Evolutionary conservation across 1,284 basidiomycete genomes (phyloP), one percentile per base, ranked within the genome.

Genomic region (Puccinia brachypodii): DNA sequence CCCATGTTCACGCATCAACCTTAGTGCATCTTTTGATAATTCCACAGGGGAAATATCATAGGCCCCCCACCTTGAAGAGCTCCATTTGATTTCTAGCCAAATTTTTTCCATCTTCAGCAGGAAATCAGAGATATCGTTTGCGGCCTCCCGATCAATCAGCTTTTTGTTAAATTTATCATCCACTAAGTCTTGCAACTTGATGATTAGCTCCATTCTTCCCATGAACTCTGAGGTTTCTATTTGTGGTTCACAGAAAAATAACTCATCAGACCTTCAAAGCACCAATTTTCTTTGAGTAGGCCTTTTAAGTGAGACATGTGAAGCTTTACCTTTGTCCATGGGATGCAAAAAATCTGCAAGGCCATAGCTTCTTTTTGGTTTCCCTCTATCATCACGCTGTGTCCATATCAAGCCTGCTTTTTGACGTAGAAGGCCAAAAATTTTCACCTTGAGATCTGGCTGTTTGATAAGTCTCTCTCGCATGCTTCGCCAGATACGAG

Each of bases 11-110:
- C 40, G 60, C 33, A 76, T 66, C 40, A 76, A 22, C 38, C 50
- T 62, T n/a, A 76, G 60, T 38, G 60, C 64, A 3, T 58, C 60
- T 40, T 31, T 64, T 1, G 40, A 25, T 31, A 76, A 8, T 28
- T 62, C 60, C 25, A 64, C 60, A 13, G 60, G 74, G 14, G 13
- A 76, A 19, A 33, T 50, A 9, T 38, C n/a, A 38, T 76, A 64
- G 2, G 60, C 22, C 11, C 74, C 74, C 19, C n/a, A 25, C 25
- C 33, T 66, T 28, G 50, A 33, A 0, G 28, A 8, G 22, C 38
- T 76, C 56, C 60, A 76, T 76, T 50, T 64, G 13, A 44, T 31
- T 28, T 76, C 74, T 2, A 76, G 74, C 74, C 74, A 66, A 44
- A 25, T 58, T 19, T 62, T 62, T 50, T 50, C 7, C 19, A 66